Evolutionary conservation across 2,329 filamentous ascomycete species (phyloP).

Genomic region (Coniochaeta sp.): DNA sequence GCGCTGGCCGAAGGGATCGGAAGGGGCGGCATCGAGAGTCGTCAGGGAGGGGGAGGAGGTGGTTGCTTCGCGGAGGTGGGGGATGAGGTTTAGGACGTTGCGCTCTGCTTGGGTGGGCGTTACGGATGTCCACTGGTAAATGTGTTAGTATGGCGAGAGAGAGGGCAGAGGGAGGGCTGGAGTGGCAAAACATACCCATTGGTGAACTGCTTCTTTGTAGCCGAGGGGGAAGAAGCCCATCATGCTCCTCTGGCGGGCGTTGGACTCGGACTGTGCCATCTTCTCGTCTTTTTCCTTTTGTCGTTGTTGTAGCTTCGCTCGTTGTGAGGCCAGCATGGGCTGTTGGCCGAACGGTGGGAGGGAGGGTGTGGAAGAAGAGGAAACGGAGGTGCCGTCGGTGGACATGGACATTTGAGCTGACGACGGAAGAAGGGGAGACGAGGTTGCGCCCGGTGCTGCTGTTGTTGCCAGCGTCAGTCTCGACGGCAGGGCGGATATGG

Average conservation of each 20-base stretch:
- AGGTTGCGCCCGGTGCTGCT: background rate
- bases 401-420: conserved; percentile 24
- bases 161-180: conserved; percentile 11
- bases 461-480: conserved; percentile 1
- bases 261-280: background rate
- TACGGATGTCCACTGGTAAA: conserved; percentile 72
- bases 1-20: conserved; percentile 75
- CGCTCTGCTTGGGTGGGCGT: conserved; percentile 80
- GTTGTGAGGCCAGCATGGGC: conserved; percentile 16
- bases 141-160: background rate
- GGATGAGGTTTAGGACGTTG: conserved; percentile 78
- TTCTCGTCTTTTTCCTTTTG: conserved; percentile 7
- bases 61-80: conserved; percentile 71
- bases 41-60: conserved; percentile 28
- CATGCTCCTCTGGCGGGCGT: conserved; percentile 33
- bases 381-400: conserved; percentile 15
- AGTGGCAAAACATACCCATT: conserved; percentile 92
- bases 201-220: conserved; percentile 84
- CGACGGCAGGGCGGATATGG: background rate
- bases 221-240: conserved; percentile 69
- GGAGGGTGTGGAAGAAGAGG: background rate
- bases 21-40: conserved; percentile 35
- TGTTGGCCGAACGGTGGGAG: conserved; percentile 13
- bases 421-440: no score
- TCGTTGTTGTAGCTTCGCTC: no score